Evolutionary conservation across 352 stramenopile genomes (phyloP).

Genomic region (Globisporangium nodosum): DNA sequence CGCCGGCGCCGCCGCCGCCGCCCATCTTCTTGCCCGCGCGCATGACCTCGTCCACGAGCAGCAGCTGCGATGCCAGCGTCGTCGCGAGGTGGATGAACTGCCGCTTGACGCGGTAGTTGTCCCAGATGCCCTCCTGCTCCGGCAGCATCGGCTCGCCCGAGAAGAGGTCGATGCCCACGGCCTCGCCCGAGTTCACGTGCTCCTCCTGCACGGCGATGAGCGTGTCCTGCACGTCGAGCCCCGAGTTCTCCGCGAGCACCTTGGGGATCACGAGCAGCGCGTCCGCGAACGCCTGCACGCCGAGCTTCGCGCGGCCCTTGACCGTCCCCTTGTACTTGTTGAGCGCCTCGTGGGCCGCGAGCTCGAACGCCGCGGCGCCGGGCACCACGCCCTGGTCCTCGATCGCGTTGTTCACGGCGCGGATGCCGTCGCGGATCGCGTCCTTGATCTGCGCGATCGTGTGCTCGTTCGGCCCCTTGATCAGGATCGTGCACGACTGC

Average conservation of each 20-base stretch:
- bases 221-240: conserved; percentile 91
- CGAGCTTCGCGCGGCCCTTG: conserved; percentile 96
- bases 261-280: conserved; percentile 98
- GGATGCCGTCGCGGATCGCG: conserved; percentile 96
- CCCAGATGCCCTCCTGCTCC: conserved; percentile 95
- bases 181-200: conserved; percentile 80
- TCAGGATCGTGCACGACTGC: conserved; percentile 97
- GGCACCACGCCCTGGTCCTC: conserved; percentile 96
- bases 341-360: conserved; percentile 89
- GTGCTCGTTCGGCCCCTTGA: conserved; percentile 98
- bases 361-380: conserved; percentile 96
- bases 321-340: conserved; percentile 82
- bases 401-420: conserved; percentile 98
- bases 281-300: conserved; percentile 97
- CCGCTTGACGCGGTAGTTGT: conserved; percentile 99
- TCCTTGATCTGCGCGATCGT: conserved; percentile 99
- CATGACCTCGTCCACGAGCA: conserved; percentile 99
- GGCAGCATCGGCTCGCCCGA: conserved; percentile 97
- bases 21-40: conserved; percentile 97
- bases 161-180: conserved; percentile 95
- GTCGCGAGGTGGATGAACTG: conserved; percentile 98
- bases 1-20: conserved; percentile 41
- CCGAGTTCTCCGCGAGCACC: conserved; percentile 91
- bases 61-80: conserved; percentile 96
- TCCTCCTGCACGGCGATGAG: conserved; percentile 97